phyloP scores from a whole-genome alignment of 2,329 filamentous ascomycete species.

The Epichloe glyceriae region DNA sequence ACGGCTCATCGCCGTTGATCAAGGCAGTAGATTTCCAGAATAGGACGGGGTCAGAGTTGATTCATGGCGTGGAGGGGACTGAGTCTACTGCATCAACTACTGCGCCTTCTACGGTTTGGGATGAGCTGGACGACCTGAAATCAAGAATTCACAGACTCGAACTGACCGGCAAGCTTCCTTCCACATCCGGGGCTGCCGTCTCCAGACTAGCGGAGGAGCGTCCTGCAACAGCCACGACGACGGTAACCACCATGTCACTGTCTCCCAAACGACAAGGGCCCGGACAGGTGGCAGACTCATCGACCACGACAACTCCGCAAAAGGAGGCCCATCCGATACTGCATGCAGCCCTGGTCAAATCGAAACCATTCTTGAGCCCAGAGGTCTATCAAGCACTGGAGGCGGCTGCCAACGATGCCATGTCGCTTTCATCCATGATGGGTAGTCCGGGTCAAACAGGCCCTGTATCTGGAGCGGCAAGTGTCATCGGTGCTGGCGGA shows the following conservation, averaged over 20 bases:
- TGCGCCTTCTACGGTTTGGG: constrained; percentile 90
- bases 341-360: constrained; percentile 67
- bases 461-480: constrained; percentile 54
- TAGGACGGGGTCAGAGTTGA: constrained; percentile 15
- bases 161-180: constrained; percentile 72
- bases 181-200: constrained; percentile 70
- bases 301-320: constrained; percentile 28
- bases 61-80: constrained; percentile 49
- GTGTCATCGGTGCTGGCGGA: constrained; percentile 41
- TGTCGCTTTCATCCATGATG: constrained; percentile 67
- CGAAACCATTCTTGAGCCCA: constrained; percentile 53
- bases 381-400: constrained; percentile 73
- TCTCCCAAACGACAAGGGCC: constrained; percentile 59
- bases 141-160: constrained; percentile 85
- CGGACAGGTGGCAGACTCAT: constrained; percentile 20
- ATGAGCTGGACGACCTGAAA: constrained; percentile 91
- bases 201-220: constrained; percentile 64
- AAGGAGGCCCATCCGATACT: constrained; percentile 63
- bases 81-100: constrained; percentile 82
- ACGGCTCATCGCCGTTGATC: constrained; percentile 49
- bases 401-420: constrained; percentile 66
- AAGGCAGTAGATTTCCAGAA: constrained; percentile 23
- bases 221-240: constrained; percentile 82
- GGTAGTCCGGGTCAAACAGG: constrained; percentile 56
- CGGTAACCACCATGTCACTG: constrained; percentile 77